phyloP scores from a whole-genome alignment of 306 rosid species.

The Prunus armeniaca region DNA sequence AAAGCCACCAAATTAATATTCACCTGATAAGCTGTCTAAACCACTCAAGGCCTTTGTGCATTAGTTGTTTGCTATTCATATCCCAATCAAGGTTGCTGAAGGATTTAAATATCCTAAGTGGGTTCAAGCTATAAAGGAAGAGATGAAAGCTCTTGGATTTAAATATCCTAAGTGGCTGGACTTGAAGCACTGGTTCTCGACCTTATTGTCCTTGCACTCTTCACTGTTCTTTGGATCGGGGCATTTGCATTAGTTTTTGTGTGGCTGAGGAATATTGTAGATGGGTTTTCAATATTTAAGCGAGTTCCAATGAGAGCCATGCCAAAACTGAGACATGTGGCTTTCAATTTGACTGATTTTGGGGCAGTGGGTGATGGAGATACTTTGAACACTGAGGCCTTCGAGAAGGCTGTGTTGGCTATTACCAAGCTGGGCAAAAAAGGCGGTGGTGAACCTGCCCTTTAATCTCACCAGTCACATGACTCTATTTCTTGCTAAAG shows the following conservation, averaged over 20 bases:
- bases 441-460: constrained; percentile 76
- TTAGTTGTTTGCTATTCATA: too few species aligned
- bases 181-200: constrained; percentile 26
- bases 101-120: too few species aligned
- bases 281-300: constrained; percentile 21
- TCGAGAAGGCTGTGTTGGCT: constrained; percentile 74
- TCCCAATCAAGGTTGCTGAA: too few species aligned
- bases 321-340: constrained; percentile 66
- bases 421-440: constrained; percentile 69
- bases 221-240: constrained; percentile 73
- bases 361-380: constrained; percentile 93
- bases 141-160: too few species aligned
- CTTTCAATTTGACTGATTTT: constrained; percentile 87
- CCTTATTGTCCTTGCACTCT: constrained; percentile 68
- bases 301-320: constrained; percentile 34
- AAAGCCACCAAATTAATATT: too few species aligned
- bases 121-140: too few species aligned
- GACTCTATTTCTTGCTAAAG: constrained; percentile 84
- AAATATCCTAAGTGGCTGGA: too few species aligned
- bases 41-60: too few species aligned
- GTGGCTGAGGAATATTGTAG: constrained; percentile 58
- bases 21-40: too few species aligned
- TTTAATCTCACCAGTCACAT: constrained; percentile 86
- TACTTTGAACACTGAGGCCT: constrained; percentile 72
- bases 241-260: constrained; percentile 67